phyloP scores from a whole-genome alignment of 2,329 filamentous ascomycete genomes.

The Phaeosphaeriaceae sp. region DNA sequence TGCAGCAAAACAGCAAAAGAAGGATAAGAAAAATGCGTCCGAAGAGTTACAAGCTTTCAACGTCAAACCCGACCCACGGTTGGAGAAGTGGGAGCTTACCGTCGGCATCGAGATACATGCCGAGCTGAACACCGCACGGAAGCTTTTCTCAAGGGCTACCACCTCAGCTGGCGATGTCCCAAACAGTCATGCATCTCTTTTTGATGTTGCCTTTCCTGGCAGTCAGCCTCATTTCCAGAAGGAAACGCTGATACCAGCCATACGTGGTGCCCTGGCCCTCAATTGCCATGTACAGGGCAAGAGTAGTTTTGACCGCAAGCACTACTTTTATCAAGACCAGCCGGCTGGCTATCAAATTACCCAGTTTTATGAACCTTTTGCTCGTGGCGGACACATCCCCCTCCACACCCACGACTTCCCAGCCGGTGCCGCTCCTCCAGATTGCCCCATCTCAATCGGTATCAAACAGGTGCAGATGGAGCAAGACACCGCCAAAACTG shows the following conservation, averaged over 20 bases:
- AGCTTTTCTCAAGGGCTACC: conserved; percentile 79
- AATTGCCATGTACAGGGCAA: conserved; percentile 76
- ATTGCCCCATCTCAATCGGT: conserved; percentile 74
- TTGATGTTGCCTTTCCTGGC: conserved; percentile 88
- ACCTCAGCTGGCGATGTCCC: conserved; percentile 65
- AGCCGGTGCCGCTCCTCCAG: conserved; percentile 73
- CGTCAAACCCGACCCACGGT: conserved; percentile 23
- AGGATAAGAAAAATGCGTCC: conserved; percentile 17
- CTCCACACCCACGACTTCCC: conserved; percentile 70
- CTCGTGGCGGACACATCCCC: conserved; percentile 72
- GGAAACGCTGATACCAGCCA: conserved; percentile 83
- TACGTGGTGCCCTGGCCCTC: conserved; percentile 85
- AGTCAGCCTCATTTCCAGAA: conserved; percentile 85
- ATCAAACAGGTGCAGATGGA: conserved; percentile 97
- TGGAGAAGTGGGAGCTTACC: conserved; percentile 83
- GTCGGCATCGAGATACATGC: conserved; percentile 98
- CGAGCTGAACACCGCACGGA: conserved; percentile 85
- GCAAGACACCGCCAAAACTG: conserved; percentile 95
- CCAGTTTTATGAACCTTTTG: conserved; percentile 83
- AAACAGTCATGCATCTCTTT: conserved; percentile 86
- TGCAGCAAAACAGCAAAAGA: conserved; percentile 43
- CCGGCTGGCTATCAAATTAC: conserved; percentile 97
- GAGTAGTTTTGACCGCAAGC: conserved; percentile 92
- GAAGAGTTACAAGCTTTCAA: conserved; percentile 1
- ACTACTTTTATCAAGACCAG: conserved; percentile 99